Percentiles rank a stretch among this genome's conserved stretches.
phyloP scores from a whole-genome alignment of 352 stramenopile genomes.

The Globisporangium mamillatum region DNA sequence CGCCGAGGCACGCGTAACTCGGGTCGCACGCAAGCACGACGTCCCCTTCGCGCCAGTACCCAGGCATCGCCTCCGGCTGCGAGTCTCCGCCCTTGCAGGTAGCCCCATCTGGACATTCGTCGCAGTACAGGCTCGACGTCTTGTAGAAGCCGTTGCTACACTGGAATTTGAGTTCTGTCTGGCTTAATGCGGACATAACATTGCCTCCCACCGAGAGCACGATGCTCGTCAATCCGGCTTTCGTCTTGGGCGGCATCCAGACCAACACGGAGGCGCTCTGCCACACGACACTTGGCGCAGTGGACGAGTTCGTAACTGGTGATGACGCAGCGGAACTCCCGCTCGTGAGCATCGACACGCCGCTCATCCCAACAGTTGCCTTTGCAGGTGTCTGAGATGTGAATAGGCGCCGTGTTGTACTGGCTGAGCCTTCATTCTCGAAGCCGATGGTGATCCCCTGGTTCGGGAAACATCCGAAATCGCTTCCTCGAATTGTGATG shows the following conservation, averaged over 20 bases:
- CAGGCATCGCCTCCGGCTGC: slow-evolving; percentile 38
- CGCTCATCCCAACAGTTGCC: background rate
- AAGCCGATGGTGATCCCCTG: slow-evolving; percentile 53
- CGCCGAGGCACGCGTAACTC: slow-evolving; percentile 50
- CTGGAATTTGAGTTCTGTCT: slow-evolving; percentile 64
- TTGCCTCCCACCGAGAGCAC: slow-evolving; percentile 59
- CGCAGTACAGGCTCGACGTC: slow-evolving; percentile 40
- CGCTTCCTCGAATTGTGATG: slow-evolving; percentile 57
- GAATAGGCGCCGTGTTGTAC: background rate
- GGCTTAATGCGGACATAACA: slow-evolving; percentile 47
- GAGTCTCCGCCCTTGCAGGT: slow-evolving; percentile 49
- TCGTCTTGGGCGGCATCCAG: slow-evolving; percentile 59
- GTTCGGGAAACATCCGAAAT: slow-evolving; percentile 70
- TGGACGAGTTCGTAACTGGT: slow-evolving; percentile 7
- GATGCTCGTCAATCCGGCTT: slow-evolving; percentile 49
- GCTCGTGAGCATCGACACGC: background rate
- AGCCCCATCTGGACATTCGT: slow-evolving; percentile 46
- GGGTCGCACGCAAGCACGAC: slow-evolving; percentile 55
- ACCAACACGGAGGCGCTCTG: slow-evolving; percentile 44
- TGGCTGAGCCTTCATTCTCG: slow-evolving; percentile 12
- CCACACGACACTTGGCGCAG: slow-evolving; percentile 35
- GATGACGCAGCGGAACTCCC: slow-evolving; percentile 5
- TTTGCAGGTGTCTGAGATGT: background rate
- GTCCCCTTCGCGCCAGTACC: slow-evolving; percentile 57
- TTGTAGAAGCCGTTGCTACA: slow-evolving; percentile 59